Percentiles rank a stretch among this genome's conserved stretches.
These are phyloP conservation scores for Davidsoniella neocaledoniae DNA, from an alignment of 2,329 filamentous ascomycete species.

Conservation along the genomic window DNA sequence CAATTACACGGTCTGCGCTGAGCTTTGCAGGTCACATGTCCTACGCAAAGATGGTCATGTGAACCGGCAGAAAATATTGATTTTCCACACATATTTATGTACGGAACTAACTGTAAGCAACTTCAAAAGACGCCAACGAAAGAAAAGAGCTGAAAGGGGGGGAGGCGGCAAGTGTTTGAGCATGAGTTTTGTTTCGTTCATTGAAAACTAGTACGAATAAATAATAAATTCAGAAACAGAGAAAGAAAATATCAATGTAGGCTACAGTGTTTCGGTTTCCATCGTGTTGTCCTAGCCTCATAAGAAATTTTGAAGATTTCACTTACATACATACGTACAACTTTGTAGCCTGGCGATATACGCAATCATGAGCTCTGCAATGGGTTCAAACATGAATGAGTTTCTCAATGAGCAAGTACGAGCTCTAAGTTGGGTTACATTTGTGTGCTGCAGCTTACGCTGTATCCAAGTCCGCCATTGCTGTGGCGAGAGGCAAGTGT, in stretches of 20 bases:
- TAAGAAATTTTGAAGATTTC: neutral
- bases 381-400: too few species aligned
- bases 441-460: too few species aligned
- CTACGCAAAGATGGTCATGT: constrained; percentile 1
- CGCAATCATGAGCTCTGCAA: neutral
- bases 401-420: too few species aligned
- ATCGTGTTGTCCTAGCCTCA: neutral
- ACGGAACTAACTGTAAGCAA: neutral
- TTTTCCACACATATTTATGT: neutral
- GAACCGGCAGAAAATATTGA: neutral
- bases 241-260: too few species aligned
- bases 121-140: neutral
- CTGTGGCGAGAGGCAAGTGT: too few species aligned
- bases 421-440: too few species aligned
- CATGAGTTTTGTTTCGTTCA: too few species aligned
- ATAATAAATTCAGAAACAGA: too few species aligned
- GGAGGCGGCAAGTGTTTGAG: neutral
- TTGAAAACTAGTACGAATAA: too few species aligned
- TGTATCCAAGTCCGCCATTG: too few species aligned
- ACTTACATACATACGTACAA: neutral
- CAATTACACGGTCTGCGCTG: constrained; percentile 1
- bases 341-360: neutral
- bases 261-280: neutral
- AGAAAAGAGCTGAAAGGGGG: neutral
- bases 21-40: constrained; percentile 4